Evolutionary conservation across 2,329 filamentous ascomycete species (phyloP).

Genomic region (Colletotrichum falcatum): DNA sequence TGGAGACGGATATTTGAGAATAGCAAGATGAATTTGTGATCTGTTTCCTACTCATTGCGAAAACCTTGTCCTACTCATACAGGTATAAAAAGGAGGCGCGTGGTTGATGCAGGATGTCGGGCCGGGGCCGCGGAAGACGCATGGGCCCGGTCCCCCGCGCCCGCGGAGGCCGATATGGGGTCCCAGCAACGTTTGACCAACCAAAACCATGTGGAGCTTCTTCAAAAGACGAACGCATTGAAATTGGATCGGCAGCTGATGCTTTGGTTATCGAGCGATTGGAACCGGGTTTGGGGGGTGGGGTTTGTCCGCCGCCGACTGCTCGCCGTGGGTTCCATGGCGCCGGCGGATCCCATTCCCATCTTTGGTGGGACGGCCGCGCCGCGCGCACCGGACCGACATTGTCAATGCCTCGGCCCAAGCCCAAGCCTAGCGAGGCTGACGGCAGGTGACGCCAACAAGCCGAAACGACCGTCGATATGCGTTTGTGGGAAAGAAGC

Average conservation of each 20-base stretch:
- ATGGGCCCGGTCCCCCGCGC: neutral
- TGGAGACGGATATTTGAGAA: neutral
- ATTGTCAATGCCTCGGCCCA: neutral
- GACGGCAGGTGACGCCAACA: neutral
- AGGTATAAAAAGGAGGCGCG: neutral
- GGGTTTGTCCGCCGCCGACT: neutral
- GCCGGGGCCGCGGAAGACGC: neutral
- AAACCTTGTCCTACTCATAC: neutral
- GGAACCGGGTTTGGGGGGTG: neutral
- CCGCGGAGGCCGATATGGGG: conserved; percentile 2
- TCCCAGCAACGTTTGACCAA: neutral
- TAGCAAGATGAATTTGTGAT: neutral
- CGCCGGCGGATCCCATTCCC: neutral
- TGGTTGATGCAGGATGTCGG: neutral
- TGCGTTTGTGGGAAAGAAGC: neutral
- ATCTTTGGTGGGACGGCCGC: neutral
- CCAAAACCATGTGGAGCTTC: neutral
- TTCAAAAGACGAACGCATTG: too few relatives aligned
- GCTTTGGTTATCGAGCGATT: too few relatives aligned
- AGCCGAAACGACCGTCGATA: neutral
- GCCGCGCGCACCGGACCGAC: neutral
- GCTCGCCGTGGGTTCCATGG: neutral
- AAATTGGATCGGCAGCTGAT: neutral
- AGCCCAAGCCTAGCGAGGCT: neutral
- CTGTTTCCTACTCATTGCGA: too few relatives aligned